Base-by-base conservation (phyloP, 257 asterid species). In the Plantago ovata region DNA sequence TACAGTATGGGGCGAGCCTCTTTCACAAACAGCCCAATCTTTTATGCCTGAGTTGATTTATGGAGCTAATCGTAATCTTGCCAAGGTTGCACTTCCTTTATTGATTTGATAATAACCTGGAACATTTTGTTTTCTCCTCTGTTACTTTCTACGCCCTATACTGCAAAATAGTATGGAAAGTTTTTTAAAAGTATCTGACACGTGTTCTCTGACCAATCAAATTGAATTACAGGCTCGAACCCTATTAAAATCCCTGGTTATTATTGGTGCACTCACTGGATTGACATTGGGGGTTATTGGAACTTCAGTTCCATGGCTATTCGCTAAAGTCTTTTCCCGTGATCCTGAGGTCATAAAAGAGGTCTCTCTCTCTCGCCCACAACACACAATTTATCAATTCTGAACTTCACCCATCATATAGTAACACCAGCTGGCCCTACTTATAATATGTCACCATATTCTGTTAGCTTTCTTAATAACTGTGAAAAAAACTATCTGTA, bases 21-120 rank as follows among this genome's bases (percentile, higher is more conserved):
- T 88, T 51, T 88, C 95, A 66, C 96, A 88, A 69, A 88, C 96
- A 2, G 93, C 96, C 19, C 95, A 88, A 76, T 81, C 95, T 41
- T 88, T 82, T 69, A 88, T 88, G 96, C 95, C 94, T 4, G 95
- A 85, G 69, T 81, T 83, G 67, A 67, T 87, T 40, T 82, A 79
- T 69, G 96, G 96, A 75, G 82, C 79, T 38, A 85, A 75, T 46
- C 76, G 83, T 55, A 88, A 74, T 69, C 70, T 75, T 64, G 60
- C 76, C 28, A 88, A 85, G 96, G 96, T 87, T 65, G 48, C 49
- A 38, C 42, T 18, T 52, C 58, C 69, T 28, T 24, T n/a, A n/a
- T n/a, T n/a, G n/a, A n/a, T n/a, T n/a, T n/a, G n/a, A n/a, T n/a
- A n/a, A n/a, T n/a, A n/a, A n/a, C n/a, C n/a, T n/a, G n/a, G n/a